Conservation (phyloP, 768 basidiomycete genomes). For the Xerocomellus amylosporus region DNA sequence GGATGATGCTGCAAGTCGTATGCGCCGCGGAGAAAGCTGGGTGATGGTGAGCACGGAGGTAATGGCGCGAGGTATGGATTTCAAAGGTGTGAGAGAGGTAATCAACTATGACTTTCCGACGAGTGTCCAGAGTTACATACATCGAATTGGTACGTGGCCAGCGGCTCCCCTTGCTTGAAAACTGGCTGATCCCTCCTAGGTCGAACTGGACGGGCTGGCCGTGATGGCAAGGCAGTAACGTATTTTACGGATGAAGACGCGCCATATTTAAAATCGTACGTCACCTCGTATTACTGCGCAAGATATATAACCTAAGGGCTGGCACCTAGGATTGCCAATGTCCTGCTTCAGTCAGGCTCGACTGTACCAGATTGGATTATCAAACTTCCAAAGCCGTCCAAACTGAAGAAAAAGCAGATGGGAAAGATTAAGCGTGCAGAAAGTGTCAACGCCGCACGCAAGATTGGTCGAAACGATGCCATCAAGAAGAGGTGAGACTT, state of each 20-base stretch:
- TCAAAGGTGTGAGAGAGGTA: slow-evolving; percentile 89
- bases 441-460: slow-evolving; percentile 65
- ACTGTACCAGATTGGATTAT: slow-evolving; percentile 92
- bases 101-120: slow-evolving; percentile 98
- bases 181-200: slow-evolving; percentile 42
- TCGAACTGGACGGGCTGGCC: slow-evolving; percentile 92
- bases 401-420: slow-evolving; percentile 81
- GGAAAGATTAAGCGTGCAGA: slow-evolving; percentile 81
- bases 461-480: slow-evolving; percentile 65
- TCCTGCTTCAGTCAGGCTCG: slow-evolving; percentile 90
- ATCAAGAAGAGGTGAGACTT: slow-evolving; percentile 63
- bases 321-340: slow-evolving; percentile 79
- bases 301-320: slow-evolving; percentile 9
- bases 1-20: slow-evolving; percentile 77
- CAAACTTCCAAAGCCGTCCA: slow-evolving; percentile 91
- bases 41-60: slow-evolving; percentile 95
- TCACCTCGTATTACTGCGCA: slow-evolving; percentile 1
- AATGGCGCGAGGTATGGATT: slow-evolving; percentile 98
- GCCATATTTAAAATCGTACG: slow-evolving; percentile 85
- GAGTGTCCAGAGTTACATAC: slow-evolving; percentile 92
- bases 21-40: slow-evolving; percentile 92
- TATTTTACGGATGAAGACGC: slow-evolving; percentile 95
- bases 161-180: not conserved
- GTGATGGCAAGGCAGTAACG: slow-evolving; percentile 89
- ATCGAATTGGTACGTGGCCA: slow-evolving; percentile 72